Evolutionary conservation across 768 basidiomycete genomes (phyloP).

Genomic region (Agrocybe pediades): DNA sequence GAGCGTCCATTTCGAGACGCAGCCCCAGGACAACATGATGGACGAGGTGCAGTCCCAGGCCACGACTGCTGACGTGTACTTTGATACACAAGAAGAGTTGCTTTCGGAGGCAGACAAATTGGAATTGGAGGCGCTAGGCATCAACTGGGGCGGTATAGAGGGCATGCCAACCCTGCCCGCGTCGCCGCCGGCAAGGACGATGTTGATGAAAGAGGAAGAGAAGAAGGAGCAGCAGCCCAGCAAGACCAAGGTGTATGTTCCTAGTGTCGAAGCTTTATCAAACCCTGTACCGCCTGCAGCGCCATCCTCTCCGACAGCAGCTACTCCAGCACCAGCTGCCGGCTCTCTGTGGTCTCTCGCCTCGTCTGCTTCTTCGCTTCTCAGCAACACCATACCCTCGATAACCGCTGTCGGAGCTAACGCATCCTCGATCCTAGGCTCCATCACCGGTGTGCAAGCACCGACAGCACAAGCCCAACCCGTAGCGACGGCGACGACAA

Average conservation of each 20-base stretch:
- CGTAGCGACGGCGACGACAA: conserved; percentile 12
- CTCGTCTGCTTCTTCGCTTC: conserved; percentile 45
- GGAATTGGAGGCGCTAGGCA: conserved; percentile 20
- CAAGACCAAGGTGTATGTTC: conserved; percentile 12
- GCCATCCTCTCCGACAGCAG: background rate
- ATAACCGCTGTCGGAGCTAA: conserved; percentile 5
- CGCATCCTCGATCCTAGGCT: conserved; percentile 8
- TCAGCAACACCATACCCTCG: conserved; percentile 23
- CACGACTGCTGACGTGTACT: background rate
- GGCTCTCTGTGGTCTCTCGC: conserved; percentile 41
- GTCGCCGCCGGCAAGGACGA: too few relatives aligned
- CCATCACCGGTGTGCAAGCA: background rate
- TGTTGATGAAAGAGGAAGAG: conserved; percentile 19
- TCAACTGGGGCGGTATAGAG: too few relatives aligned
- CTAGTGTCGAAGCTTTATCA: background rate
- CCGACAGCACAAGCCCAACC: conserved; percentile 24
- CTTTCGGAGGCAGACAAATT: background rate
- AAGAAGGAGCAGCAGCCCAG: conserved; percentile 5
- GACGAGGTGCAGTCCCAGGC: background rate
- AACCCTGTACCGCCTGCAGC: background rate
- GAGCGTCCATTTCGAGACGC: too few relatives aligned
- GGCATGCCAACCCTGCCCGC: too few relatives aligned
- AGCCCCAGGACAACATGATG: too few relatives aligned
- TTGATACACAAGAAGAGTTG: background rate
- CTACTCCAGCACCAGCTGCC: background rate